Percentiles rank a stretch among this genome's conserved stretches.
Conservation (phyloP, 1,139 yeast genomes). For the Schwanniomyces etchellsii region DNA sequence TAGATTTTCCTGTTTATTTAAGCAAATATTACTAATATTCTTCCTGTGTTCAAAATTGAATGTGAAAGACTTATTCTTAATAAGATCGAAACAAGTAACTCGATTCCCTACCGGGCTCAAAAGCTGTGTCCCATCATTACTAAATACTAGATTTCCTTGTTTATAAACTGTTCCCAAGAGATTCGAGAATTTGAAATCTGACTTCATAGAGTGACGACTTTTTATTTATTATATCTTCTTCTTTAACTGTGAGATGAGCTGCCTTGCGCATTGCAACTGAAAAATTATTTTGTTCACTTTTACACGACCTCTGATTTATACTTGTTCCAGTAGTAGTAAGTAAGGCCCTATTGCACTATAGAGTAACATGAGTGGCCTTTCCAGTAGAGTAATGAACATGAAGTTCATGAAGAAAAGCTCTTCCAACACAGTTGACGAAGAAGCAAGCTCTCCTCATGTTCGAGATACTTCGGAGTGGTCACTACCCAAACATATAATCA, state of each 20-base stretch:
- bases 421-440: constrained; percentile 27
- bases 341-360: too few relatives aligned
- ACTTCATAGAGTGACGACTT: constrained; percentile 26
- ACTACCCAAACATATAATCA: constrained; percentile 27
- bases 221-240: not conserved
- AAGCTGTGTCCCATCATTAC: constrained; percentile 78
- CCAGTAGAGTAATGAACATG: constrained; percentile 70
- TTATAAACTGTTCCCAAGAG: constrained; percentile 91
- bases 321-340: too few relatives aligned
- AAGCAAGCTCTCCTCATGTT: constrained; percentile 32
- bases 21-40: constrained; percentile 71
- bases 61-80: constrained; percentile 82
- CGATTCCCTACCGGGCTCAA: constrained; percentile 94
- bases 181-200: constrained; percentile 65
- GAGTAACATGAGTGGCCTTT: constrained; percentile 46
- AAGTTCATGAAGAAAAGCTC: constrained; percentile 47
- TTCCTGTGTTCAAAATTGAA: constrained; percentile 90
- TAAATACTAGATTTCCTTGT: constrained; percentile 83
- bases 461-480: constrained; percentile 67
- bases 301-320: too few relatives aligned
- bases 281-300: too few relatives aligned
- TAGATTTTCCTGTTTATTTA: constrained; percentile 77
- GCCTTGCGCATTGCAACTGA: too few relatives aligned
- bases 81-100: constrained; percentile 81
- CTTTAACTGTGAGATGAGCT: too few relatives aligned